Base-by-base conservation (phyloP, 192 early-diverging fungal genomes). In the Backusella parvicylindrica region DNA sequence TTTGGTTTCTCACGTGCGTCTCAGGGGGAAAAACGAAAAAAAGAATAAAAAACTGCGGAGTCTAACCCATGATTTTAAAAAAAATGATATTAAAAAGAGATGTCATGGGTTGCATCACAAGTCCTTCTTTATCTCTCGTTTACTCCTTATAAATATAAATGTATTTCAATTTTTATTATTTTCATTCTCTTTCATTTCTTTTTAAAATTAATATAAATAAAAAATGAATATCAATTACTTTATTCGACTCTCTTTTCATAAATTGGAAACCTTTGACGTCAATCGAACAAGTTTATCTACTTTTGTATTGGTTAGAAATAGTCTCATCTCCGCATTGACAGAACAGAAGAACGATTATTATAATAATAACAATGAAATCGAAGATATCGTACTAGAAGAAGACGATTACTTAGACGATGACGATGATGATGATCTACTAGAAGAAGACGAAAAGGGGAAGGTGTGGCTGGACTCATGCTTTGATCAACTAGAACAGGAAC, bases 381-480 rank as follows among this genome's bases (percentile, higher is more conserved):
- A 64, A 0, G 66, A 68, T 12, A 40, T 66, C 23, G 6, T 26
- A 13, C 11, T 60, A 28, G 53, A 60, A 43, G 23, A 70, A 12
- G 21, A 23, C 6, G 11, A n/a, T 16, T 9, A 30, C 6, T 12
- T 64, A 2, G 8, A 36, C 18, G 26, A 32, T 0, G 64, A 65
- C 12, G 33, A 35, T n/a, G n/a, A n/a, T n/a, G n/a, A n/a, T n/a
- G n/a, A n/a, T n/a, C n/a, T n/a, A n/a, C n/a, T n/a, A 31, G 12
- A 69, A 16, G 40, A 69, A 8, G 68, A 70, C 1, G 66, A 68
- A 28, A 6, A 68, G 12, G 33, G 36, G 18, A 21, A 70, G 18
- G 30, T 47, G 9, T 70, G 68, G 68, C 37, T 70, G 16, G 68
- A 70, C 16, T 70, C 68, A 41, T 70, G 68, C 37, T 70, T 70